Evolutionary conservation across 2,329 filamentous ascomycete species (phyloP), one percentile per base, ranked within the genome.

Genomic region (Cladorrhinum sp.): DNA sequence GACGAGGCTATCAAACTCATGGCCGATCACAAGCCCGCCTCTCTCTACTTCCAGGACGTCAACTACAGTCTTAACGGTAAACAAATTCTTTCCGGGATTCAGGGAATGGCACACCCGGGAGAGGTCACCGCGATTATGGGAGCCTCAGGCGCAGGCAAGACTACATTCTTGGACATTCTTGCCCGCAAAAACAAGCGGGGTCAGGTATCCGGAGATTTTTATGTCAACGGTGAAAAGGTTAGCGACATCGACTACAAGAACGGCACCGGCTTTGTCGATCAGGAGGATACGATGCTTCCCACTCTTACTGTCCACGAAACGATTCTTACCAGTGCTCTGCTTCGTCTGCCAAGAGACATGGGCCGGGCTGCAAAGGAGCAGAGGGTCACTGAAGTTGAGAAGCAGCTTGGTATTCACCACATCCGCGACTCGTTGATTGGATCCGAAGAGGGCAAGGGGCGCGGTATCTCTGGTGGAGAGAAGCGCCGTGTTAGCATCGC

Each of bases 51-150:
- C 68, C 87, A 96, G 60, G 89, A 96, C 62, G 89, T 99, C 2
- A 86, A 87, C 0, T 99, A 99, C 72, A 81, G 83, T 22, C 81
- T 99, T 38, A 96, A 96, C 65, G 92, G 92, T 41, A 97, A 91
- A 75, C 83, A 90, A 56, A 97, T 99, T 51, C 80, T 99, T 2
- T 82, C 83, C 16, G 85, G 84, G 13, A 89, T 99, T 32, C 87
- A 89, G 65, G 95, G 95, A 51, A 87, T 92, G 48, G 93, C 93
- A n/a, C 89, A 90, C 67, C 92, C 93, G 2, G 96, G 96, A n/a
- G 92, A 99, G 73, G 85, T 98, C 7, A 91, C 93, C 66, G 95
- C 95, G 8, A 96, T 99, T 69, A 99, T 99, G 93, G 95, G 95
- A 59, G 93, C 95, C 7, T 99, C 95, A 0, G 95, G 95, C 27